phyloP scores from a whole-genome alignment of 345 rosid species.

The Eucalyptus tenuipes region DNA sequence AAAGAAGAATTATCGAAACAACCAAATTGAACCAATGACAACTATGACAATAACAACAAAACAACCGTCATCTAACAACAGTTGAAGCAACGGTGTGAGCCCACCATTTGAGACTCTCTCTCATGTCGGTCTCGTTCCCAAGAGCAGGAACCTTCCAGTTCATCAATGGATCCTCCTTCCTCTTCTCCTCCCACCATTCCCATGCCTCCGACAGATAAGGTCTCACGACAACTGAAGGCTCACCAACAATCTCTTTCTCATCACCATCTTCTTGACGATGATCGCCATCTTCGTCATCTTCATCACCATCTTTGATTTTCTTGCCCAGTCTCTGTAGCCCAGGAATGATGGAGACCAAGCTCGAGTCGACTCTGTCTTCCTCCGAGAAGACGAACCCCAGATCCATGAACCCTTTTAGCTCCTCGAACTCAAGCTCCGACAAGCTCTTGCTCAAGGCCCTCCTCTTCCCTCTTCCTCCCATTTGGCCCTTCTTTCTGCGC shows the following conservation, averaged over 20 bases:
- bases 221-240: conserved; percentile 12
- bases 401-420: conserved; percentile 81
- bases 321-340: conserved; percentile 52
- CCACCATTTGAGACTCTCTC: conserved; percentile 57
- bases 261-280: not conserved
- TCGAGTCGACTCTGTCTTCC: conserved; percentile 47
- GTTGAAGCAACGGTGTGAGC: conserved; percentile 67
- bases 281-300: not conserved
- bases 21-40: not conserved
- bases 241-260: not conserved
- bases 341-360: conserved; percentile 59
- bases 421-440: conserved; percentile 64
- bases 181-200: conserved; percentile 26
- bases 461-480: conserved; percentile 8
- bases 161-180: conserved; percentile 18
- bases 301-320: conserved; percentile 11
- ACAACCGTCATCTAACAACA: conserved; percentile 21
- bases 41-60: not conserved
- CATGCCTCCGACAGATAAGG: conserved; percentile 87
- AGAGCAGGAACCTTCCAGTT: conserved; percentile 46
- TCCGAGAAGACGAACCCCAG: conserved; percentile 80
- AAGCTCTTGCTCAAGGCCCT: conserved; percentile 34
- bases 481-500: not conserved
- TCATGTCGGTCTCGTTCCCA: conserved; percentile 42
- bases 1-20: not conserved